These are phyloP conservation scores for Rhizomucor miehei DNA, from an alignment of 371 early-diverging fungal species.

Conservation along the genomic window DNA sequence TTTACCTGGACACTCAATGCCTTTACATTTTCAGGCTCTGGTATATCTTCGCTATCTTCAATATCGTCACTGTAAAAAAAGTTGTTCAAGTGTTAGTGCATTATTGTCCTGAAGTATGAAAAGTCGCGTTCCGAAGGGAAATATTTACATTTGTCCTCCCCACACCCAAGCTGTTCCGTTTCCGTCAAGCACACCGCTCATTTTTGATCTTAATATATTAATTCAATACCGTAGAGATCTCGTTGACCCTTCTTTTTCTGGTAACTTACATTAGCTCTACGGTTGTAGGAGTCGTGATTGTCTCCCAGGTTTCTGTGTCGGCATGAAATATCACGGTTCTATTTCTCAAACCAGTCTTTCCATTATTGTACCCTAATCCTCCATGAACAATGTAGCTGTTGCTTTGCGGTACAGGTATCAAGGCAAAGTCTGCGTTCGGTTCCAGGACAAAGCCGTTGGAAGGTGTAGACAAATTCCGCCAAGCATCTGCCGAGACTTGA, in stretches of 20 bases:
- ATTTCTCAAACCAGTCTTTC: constrained; percentile 5
- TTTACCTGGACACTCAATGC: constrained; percentile 1
- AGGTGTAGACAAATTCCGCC: not conserved
- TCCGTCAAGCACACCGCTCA: constrained; percentile 10
- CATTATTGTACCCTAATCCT: constrained; percentile 12
- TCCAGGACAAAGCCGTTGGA: not conserved
- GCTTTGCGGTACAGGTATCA: constrained; percentile 2
- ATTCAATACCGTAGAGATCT: not conserved
- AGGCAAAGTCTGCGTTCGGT: constrained; percentile 15
- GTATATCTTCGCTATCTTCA: constrained; percentile 10
- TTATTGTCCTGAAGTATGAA: not conserved
- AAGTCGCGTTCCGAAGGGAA: too few species aligned
- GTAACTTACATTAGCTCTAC: not conserved
- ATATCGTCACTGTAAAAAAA: not conserved
- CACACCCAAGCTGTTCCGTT: constrained; percentile 12
- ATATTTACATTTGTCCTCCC: constrained; percentile 16
- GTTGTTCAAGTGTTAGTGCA: not conserved
- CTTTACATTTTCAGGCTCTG: constrained; percentile 6
- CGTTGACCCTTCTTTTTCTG: not conserved
- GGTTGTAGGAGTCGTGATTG: not conserved
- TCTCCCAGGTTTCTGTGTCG: constrained; percentile 10
- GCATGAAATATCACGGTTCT: constrained; percentile 12
- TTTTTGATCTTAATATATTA: constrained; percentile 9
- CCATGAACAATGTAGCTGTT: constrained; percentile 7
- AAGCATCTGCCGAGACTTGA: constrained; percentile 58